Conservation (phyloP, 2,329 filamentous ascomycete species). For the Fonsecaea pugnacius region DNA sequence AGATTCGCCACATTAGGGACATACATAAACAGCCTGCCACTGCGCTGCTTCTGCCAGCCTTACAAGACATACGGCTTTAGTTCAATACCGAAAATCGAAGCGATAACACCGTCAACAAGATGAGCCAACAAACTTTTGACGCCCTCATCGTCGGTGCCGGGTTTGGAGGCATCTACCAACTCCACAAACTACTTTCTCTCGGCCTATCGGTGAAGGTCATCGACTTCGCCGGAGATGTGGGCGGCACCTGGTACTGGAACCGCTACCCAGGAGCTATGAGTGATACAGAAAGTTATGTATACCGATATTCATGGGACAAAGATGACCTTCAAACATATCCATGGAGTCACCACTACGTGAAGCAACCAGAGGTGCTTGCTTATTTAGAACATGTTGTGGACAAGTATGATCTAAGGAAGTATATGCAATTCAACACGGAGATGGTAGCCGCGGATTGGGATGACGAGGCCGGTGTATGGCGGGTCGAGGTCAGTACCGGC, state of each 20-base stretch:
- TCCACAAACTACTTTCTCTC: constrained; percentile 57
- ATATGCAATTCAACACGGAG: constrained; percentile 52
- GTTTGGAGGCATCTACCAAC: constrained; percentile 54
- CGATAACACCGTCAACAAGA: background rate
- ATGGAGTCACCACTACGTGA: constrained; percentile 33
- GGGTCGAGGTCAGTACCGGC: constrained; percentile 48
- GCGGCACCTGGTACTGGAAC: constrained; percentile 47
- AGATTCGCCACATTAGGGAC: background rate
- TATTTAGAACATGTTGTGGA: constrained; percentile 57
- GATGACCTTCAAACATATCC: constrained; percentile 30
- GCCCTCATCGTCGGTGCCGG: constrained; percentile 41
- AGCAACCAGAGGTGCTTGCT: constrained; percentile 45
- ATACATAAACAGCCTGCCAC: background rate
- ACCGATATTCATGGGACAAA: constrained; percentile 48
- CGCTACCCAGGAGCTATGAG: constrained; percentile 47
- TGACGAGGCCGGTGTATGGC: constrained; percentile 47
- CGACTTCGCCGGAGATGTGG: constrained; percentile 56
- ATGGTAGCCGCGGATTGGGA: constrained; percentile 51
- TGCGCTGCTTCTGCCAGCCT: background rate
- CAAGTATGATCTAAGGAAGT: constrained; percentile 50
- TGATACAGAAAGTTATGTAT: constrained; percentile 32
- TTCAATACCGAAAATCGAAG: background rate
- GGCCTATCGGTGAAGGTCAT: constrained; percentile 56
- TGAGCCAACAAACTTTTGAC: constrained; percentile 29
- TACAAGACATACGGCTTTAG: background rate